A percentile compares a stretch with the other conserved stretches of the same genome.
Conservation (phyloP, 1,284 basidiomycete genomes). For the Tremellales sp. region DNA sequence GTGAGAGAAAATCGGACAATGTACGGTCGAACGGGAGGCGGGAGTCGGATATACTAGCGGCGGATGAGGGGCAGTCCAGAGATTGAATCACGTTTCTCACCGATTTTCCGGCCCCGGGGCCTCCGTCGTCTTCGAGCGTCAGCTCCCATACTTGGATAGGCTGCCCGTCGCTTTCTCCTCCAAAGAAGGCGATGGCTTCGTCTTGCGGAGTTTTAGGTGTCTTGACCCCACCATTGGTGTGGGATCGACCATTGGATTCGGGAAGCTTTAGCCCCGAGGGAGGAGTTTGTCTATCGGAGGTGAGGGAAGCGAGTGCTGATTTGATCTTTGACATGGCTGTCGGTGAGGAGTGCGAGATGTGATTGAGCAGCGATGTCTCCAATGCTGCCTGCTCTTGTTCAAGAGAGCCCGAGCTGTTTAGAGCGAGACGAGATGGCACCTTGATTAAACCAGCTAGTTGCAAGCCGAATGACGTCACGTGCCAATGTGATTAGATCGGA, state of each 20-base stretch:
- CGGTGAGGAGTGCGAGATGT: neutral
- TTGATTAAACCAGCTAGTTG: too few relatives aligned
- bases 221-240: slow-evolving; percentile 1
- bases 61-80: neutral
- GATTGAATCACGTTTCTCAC: slow-evolving; percentile 54
- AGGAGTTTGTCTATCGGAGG: neutral
- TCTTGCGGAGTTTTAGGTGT: slow-evolving; percentile 84
- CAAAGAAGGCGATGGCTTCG: slow-evolving; percentile 83
- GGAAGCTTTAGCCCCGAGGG: neutral
- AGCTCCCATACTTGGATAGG: slow-evolving; percentile 78
- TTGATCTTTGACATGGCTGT: neutral
- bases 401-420: too few relatives aligned
- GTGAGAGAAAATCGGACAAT: slow-evolving; percentile 82
- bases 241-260: too few relatives aligned
- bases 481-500: too few relatives aligned
- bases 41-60: slow-evolving; percentile 83
- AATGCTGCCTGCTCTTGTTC: too few relatives aligned
- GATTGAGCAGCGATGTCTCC: too few relatives aligned
- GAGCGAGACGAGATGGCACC: too few relatives aligned
- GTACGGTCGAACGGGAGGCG: slow-evolving; percentile 83
- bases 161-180: slow-evolving; percentile 53
- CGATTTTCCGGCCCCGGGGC: slow-evolving; percentile 74
- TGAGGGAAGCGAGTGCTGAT: neutral
- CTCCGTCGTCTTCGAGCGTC: slow-evolving; percentile 78
- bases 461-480: too few relatives aligned